These are phyloP conservation scores for Entomortierella chlamydospora DNA, from an alignment of 192 early-diverging fungal species.

Conservation along the genomic window DNA sequence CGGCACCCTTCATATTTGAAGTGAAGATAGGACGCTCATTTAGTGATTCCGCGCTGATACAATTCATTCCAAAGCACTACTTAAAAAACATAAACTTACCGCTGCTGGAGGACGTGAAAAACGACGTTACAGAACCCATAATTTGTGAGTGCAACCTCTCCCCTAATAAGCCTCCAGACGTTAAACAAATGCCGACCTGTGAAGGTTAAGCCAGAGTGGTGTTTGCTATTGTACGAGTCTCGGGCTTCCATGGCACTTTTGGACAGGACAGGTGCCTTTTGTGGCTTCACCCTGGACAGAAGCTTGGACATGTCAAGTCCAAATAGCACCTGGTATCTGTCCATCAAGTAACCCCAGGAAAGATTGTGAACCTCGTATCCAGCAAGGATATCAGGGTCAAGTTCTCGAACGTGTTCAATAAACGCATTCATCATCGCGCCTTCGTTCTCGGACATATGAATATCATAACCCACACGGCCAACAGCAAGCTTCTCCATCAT, in stretches of 20 bases:
- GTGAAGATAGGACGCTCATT: neutral
- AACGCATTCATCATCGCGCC: constrained; percentile 67
- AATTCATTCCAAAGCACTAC: too few species aligned
- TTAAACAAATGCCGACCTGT: constrained; percentile 87
- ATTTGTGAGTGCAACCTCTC: constrained; percentile 78
- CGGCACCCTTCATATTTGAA: constrained; percentile 62
- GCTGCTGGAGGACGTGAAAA: constrained; percentile 74
- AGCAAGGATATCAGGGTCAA: constrained; percentile 88
- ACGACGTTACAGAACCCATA: constrained; percentile 85
- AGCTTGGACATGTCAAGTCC: constrained; percentile 44
- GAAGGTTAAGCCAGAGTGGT: constrained; percentile 68
- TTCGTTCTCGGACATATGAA: constrained; percentile 64
- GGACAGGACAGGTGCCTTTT: constrained; percentile 5
- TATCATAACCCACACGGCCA: constrained; percentile 49
- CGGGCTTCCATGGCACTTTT: constrained; percentile 41
- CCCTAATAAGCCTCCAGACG: constrained; percentile 88
- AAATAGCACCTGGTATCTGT: constrained; percentile 27
- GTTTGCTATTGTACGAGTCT: constrained; percentile 32
- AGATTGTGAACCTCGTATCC: constrained; percentile 89
- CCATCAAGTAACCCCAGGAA: constrained; percentile 87
- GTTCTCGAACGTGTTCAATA: constrained; percentile 61
- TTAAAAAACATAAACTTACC: constrained; percentile 68
- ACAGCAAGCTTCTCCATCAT: constrained; percentile 43
- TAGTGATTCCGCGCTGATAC: too few species aligned
- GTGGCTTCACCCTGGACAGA: constrained; percentile 20